Base-by-base conservation (phyloP, 2,329 filamentous ascomycete species). In the Apiospora koreana region DNA sequence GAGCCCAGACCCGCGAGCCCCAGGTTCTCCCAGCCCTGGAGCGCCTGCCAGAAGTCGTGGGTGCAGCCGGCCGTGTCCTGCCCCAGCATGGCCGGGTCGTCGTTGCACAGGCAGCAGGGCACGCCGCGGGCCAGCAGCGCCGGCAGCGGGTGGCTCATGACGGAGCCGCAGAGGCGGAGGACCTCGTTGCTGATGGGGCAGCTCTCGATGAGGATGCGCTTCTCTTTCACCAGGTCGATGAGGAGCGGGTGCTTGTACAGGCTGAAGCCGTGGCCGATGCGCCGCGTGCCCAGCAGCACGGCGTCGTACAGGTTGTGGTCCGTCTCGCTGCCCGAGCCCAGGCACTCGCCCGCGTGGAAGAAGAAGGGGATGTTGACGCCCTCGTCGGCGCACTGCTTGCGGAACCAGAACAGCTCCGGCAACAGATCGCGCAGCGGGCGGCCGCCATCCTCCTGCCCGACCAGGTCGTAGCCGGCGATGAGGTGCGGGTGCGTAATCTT, bases 151-250 rank as follows among this genome's bases (percentile, higher is more conserved):
- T 97, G 94, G 1, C 89, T 87, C 81, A 92, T 88, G 77, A 97
- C 91, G 54, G 90, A 93, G 70, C 90, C 88, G 69, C 93, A 94
- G 23, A 97, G 88, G 0, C 94, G 88, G 12, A 97, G 86, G 2
- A 97, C 91, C 79, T 97, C 94, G 81, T 97, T 97, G 18, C 92
- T 94, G 71, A 97, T 94, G 0, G 95, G 95, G 79, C 95, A 98
- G 75, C 91, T 93, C 80, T 98, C 96, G 70, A 98, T 84, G 8
- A 97, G 86, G 71, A 98, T 97, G 73, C 91, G 91, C 82, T 93
- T 94, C 74, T 97, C 92, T 77, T 95, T 95, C 74, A 97, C 91
- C 83, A 97, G 92, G 76, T 97, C 92, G 73, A 97, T 89, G 16
- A 98, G 88, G 5, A 97, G 86, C 0, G 95, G 96, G 81, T 98